A percentile compares a stretch with the other conserved stretches of the same genome.
phyloP scores from a whole-genome alignment of 139 green algal species.

The Chlorella sp. region DNA sequence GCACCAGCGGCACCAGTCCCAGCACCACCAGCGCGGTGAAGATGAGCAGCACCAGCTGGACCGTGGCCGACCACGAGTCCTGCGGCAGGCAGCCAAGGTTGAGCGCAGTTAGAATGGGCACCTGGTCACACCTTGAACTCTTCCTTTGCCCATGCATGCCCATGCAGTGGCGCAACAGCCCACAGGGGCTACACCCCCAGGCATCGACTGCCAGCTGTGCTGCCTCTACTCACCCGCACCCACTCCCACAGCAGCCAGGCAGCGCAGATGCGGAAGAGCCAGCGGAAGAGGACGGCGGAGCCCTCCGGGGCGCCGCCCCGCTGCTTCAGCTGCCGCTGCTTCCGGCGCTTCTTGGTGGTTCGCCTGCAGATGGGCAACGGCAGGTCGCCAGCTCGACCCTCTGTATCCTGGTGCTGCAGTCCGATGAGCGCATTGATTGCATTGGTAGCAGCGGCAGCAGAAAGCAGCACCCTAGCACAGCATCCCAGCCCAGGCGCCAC shows the following conservation, averaged over 20 bases:
- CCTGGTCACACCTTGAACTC: too few species aligned
- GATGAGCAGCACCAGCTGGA: slow-evolving; percentile 48
- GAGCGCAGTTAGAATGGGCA: not conserved
- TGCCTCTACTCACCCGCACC: slow-evolving; percentile 50
- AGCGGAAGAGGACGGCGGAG: slow-evolving; percentile 49
- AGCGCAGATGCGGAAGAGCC: slow-evolving; percentile 48
- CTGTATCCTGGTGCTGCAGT: too few species aligned
- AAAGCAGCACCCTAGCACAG: not conserved
- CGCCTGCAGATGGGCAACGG: not conserved
- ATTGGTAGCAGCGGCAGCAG: not conserved
- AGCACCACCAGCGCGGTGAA: slow-evolving; percentile 30
- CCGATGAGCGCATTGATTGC: too few species aligned
- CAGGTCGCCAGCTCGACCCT: too few species aligned
- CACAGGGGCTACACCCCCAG: too few species aligned
- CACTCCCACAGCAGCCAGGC: slow-evolving; percentile 46
- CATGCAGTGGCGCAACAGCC: too few species aligned
- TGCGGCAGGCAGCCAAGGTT: not conserved
- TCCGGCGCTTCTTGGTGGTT: slow-evolving; percentile 42
- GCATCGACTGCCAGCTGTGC: too few species aligned
- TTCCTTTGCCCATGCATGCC: too few species aligned
- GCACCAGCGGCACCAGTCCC: slow-evolving; percentile 45
- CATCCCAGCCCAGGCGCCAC: not conserved
- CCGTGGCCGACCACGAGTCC: slow-evolving; percentile 38
- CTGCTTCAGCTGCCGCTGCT: slow-evolving; percentile 19
- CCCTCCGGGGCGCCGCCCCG: too few species aligned